A percentile compares a stretch with the other conserved stretches of the same genome.
phyloP scores from a whole-genome alignment of 2,329 filamentous ascomycete genomes.

The Phaeomoniella chlamydospora region DNA sequence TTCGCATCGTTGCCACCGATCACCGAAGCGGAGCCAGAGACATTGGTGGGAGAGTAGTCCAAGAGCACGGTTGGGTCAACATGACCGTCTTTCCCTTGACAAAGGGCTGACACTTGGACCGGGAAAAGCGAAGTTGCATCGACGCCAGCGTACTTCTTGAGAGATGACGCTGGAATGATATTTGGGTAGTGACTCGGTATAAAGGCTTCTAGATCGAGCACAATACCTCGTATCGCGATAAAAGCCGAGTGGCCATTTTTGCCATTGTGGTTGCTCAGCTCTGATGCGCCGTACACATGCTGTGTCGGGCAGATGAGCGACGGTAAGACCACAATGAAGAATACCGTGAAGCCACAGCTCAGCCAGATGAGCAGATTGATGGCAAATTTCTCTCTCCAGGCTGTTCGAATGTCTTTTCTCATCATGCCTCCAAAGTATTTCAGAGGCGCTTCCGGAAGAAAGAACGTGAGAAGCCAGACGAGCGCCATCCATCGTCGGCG shows the following conservation, averaged over 20 bases:
- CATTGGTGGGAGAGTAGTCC: slow-evolving; percentile 68
- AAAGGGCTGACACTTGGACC: slow-evolving; percentile 84
- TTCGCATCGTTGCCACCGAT: slow-evolving; percentile 58
- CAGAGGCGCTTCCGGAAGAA: slow-evolving; percentile 72
- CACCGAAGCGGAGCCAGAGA: slow-evolving; percentile 50
- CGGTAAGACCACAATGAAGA: slow-evolving; percentile 85
- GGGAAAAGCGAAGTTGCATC: slow-evolving; percentile 88
- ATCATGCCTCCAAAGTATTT: slow-evolving; percentile 67
- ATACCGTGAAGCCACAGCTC: slow-evolving; percentile 59
- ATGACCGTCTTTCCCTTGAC: slow-evolving; percentile 55
- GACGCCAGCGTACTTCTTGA: slow-evolving; percentile 70
- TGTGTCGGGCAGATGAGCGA: slow-evolving; percentile 81
- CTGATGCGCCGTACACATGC: slow-evolving; percentile 65
- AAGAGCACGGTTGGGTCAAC: slow-evolving; percentile 65
- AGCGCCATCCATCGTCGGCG: slow-evolving; percentile 84
- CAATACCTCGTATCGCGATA: slow-evolving; percentile 72
- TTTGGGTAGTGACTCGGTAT: slow-evolving; percentile 65
- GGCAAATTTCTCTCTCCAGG: slow-evolving; percentile 93
- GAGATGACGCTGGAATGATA: slow-evolving; percentile 42
- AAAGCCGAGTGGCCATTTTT: slow-evolving; percentile 51
- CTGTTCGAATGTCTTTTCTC: slow-evolving; percentile 79
- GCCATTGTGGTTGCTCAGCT: slow-evolving; percentile 62
- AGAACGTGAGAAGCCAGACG: slow-evolving; percentile 74
- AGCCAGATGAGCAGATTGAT: slow-evolving; percentile 98
- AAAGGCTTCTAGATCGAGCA: slow-evolving; percentile 69